Base-by-base conservation (phyloP, 768 basidiomycete species). In the Collybia mongolica region DNA sequence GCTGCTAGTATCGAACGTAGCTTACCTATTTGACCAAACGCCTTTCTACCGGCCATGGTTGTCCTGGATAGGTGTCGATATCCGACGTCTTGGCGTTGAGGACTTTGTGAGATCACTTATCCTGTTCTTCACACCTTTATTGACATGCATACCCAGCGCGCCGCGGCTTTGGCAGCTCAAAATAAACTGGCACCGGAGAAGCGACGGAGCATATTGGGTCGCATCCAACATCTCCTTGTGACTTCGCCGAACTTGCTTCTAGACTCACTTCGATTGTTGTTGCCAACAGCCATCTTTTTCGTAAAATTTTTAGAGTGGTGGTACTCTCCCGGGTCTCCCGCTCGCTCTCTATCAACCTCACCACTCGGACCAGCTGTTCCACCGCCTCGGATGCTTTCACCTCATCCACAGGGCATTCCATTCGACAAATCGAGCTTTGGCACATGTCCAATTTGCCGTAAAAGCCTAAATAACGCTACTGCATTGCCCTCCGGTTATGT, bases 261-360 rank as follows among this genome's bases (percentile, higher is more conserved):
- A 26, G 89, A 93, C 64, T 92, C 90, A 2, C 73, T 94, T 35
- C 82, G 85, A 52, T 71, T 90, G 41, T 75, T 91, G 40, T 79
- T 94, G 28, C 96, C 92, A 14, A 89, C 86, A 17, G 87, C 88
- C 37, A 93, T 99, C 51, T 96, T 99, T 68, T 90, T 92, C 64
- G 76, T 99, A 73, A 96, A 94, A 68, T 95, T 98, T 69, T 75
- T 97, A 40, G 94, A 98, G 69, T 99, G 97, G 94, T 99, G 96
- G 94, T 98, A 98, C 63, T 95, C 93, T 3, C 94, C 97, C 18
- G 80, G 80, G 39, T 97, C 92, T 9, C 94, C 89, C 3, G 90
- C 89, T 15, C 82, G 84, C 36, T 82, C 82, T n/a, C 69, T 90
- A 46, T 77, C 82, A 7, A 75, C 75, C 26, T 83, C 82, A 9